Conservation (phyloP, 805 yeast genomes). For the Lachancea lanzarotensis region DNA sequence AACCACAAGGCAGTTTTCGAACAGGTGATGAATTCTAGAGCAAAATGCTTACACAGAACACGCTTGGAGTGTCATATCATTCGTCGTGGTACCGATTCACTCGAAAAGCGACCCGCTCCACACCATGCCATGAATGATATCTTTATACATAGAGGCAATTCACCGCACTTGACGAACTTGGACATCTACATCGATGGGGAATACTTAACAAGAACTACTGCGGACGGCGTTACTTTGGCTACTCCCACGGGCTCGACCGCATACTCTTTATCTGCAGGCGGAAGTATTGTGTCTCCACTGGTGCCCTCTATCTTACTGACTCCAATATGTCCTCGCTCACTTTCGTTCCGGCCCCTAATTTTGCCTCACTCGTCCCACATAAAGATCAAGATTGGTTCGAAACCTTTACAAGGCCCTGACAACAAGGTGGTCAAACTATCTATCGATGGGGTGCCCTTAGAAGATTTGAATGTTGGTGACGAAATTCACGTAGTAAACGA, state of each 20-base stretch:
- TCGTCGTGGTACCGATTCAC: conserved; percentile 24
- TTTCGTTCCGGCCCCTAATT: conserved; percentile 83
- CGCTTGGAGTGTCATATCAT: conserved; percentile 72
- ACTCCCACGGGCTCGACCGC: conserved; percentile 97
- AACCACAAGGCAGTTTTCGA: conserved; percentile 55
- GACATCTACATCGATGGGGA: conserved; percentile 83
- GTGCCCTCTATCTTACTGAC: conserved; percentile 78
- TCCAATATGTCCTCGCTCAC: conserved; percentile 87
- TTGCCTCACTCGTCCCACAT: conserved; percentile 76
- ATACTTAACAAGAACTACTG: conserved; percentile 81
- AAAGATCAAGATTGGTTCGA: conserved; percentile 51
- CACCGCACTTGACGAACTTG: conserved; percentile 76
- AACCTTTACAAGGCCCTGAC: conserved; percentile 34
- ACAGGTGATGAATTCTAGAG: conserved; percentile 58
- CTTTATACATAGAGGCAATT: conserved; percentile 77
- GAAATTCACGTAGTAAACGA: conserved; percentile 68
- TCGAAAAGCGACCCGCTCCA: conserved; percentile 6
- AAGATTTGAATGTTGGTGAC: conserved; percentile 65
- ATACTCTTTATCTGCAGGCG: conserved; percentile 83
- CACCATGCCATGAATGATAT: conserved; percentile 88
- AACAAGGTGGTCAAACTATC: conserved; percentile 50
- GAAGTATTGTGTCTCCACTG: conserved; percentile 84
- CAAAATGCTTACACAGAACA: conserved; percentile 67
- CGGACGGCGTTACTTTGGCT: conserved; percentile 79
- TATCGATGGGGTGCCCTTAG: conserved; percentile 79